Percentiles rank a stretch among this genome's conserved stretches.
phyloP scores from a whole-genome alignment of 352 stramenopile genomes.

The Globisporangium polare region DNA sequence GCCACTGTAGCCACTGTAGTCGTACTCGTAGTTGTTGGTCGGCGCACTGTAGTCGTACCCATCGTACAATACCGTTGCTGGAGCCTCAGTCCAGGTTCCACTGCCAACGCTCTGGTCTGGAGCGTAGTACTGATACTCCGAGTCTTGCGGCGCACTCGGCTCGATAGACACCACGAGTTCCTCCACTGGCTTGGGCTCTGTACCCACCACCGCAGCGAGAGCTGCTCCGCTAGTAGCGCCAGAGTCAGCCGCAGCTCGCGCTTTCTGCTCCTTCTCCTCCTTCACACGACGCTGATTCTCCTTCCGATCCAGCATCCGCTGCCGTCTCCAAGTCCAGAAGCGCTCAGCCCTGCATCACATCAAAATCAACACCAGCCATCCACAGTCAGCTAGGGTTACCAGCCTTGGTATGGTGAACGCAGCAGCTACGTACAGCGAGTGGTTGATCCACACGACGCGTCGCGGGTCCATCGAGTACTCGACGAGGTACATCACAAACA shows the following conservation, averaged over 20 bases:
- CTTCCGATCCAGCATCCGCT: slow-evolving; percentile 25
- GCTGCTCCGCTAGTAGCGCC: not conserved
- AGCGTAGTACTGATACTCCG: not conserved
- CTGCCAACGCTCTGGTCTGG: not conserved
- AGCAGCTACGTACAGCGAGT: slow-evolving; percentile 47
- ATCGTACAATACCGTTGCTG: slow-evolving; percentile 17
- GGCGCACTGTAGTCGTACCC: slow-evolving; percentile 8
- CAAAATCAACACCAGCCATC: not conserved
- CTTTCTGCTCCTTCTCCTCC: slow-evolving; percentile 17
- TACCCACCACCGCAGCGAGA: not conserved
- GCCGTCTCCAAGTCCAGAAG: slow-evolving; percentile 45
- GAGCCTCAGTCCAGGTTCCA: not conserved
- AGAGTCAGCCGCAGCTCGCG: not conserved
- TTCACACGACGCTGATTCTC: slow-evolving; percentile 17
- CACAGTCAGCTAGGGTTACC: not conserved
- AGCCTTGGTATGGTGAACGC: no score
- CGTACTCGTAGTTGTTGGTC: slow-evolving; percentile 26
- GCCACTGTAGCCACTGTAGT: slow-evolving; percentile 11
- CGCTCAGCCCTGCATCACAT: slow-evolving; percentile 30
- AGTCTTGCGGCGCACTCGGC: not conserved
- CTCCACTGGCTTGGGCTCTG: not conserved
- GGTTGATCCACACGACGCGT: slow-evolving; percentile 62
- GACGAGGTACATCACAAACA: slow-evolving; percentile 61
- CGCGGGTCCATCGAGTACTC: slow-evolving; percentile 65
- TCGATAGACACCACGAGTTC: not conserved